Conservation (phyloP, 2,329 filamentous ascomycete genomes). For the Juglanconis sp. region DNA sequence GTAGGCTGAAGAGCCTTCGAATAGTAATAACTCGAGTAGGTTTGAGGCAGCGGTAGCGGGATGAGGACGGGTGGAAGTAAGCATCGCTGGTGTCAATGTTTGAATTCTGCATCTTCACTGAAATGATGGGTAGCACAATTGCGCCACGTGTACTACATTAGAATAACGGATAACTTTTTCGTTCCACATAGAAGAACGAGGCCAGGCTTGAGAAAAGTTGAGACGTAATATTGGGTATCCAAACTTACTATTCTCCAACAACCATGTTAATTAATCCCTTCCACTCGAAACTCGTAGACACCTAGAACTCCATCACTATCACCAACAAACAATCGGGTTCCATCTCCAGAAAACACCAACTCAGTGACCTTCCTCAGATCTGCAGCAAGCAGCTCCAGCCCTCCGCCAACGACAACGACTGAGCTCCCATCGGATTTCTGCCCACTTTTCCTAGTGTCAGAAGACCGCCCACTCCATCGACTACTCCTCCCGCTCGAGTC, state of each 20-base stretch:
- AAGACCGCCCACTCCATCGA: constrained; percentile 4
- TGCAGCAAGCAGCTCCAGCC: constrained; percentile 19
- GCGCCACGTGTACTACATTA: too few species aligned
- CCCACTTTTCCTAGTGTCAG: constrained; percentile 3
- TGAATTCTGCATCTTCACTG: too few species aligned
- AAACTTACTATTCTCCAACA: background rate
- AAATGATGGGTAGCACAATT: too few species aligned
- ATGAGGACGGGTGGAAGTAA: too few species aligned
- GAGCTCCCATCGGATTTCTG: constrained; percentile 3
- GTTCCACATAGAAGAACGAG: too few species aligned
- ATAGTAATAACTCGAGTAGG: too few species aligned
- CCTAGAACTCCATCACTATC: constrained; percentile 32
- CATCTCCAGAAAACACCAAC: constrained; percentile 36
- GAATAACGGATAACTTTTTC: too few species aligned
- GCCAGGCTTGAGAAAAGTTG: too few species aligned
- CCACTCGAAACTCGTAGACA: constrained; percentile 34
- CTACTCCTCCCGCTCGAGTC: background rate
- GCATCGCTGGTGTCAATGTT: too few species aligned
- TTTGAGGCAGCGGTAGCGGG: too few species aligned
- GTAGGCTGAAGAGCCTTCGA: too few species aligned
- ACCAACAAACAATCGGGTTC: constrained; percentile 34
- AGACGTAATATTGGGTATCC: background rate
- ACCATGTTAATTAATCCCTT: constrained; percentile 5
- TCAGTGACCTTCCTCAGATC: constrained; percentile 34
- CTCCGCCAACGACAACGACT: background rate